Evolutionary conservation across 208 protist genomes (phyloP).

Genomic region (Tritrichomonas foetus): DNA sequence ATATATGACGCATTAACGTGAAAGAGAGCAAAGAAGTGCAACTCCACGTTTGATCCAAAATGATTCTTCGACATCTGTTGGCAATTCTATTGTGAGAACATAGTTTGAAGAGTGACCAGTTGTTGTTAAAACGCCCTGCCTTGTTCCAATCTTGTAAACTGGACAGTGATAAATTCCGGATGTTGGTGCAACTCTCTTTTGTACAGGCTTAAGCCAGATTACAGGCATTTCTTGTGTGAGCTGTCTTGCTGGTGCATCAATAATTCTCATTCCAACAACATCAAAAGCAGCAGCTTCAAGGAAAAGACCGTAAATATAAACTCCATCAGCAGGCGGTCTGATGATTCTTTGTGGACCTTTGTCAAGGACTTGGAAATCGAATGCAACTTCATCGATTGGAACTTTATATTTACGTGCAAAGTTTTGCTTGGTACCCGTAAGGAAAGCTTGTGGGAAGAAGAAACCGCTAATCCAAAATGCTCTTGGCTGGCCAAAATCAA

Average conservation of each 20-base stretch:
- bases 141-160: conserved; percentile 61
- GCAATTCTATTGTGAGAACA: conserved; percentile 78
- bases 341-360: neutral
- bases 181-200: conserved; percentile 19
- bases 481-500: conserved; percentile 52
- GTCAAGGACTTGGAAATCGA: conserved; percentile 52
- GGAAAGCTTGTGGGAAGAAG: conserved; percentile 88
- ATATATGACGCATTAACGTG: neutral
- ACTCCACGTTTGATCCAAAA: conserved; percentile 53
- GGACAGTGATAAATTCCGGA: conserved; percentile 62
- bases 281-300: conserved; percentile 55
- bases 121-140: conserved; percentile 81
- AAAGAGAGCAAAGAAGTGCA: conserved; percentile 38
- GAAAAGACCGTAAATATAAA: conserved; percentile 58
- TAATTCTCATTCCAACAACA: conserved; percentile 14
- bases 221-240: conserved; percentile 59
- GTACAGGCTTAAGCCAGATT: conserved; percentile 56
- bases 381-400: conserved; percentile 57
- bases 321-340: conserved; percentile 49
- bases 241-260: conserved; percentile 48
- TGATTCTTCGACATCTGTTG: conserved; percentile 61
- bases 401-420: conserved; percentile 56
- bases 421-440: conserved; percentile 61
- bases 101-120: conserved; percentile 94
- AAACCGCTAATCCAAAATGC: conserved; percentile 72